A percentile compares a stretch with the other conserved stretches of the same genome.
phyloP scores from a whole-genome alignment of 108 stramenopile species.

The Mediolabrus comicus region DNA sequence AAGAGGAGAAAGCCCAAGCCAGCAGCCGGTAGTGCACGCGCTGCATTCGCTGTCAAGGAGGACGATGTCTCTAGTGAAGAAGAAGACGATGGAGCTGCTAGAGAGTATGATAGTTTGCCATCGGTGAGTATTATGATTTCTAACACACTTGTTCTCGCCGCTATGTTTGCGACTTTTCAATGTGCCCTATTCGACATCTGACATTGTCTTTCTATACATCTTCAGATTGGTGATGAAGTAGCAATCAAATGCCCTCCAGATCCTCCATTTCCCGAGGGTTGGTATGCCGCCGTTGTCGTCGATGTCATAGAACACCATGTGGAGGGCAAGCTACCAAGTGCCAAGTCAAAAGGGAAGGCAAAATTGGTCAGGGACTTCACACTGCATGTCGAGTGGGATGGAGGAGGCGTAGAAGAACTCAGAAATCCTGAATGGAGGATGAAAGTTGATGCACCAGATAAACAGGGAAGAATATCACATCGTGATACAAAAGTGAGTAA shows the following conservation, averaged over 20 bases:
- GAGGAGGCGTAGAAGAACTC: conserved; percentile 33
- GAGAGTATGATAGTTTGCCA: conserved; percentile 9
- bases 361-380: conserved; percentile 19
- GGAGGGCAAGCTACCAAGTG: conserved; percentile 6
- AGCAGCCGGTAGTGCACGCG: conserved; percentile 3
- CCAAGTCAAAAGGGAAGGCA: conserved; percentile 6
- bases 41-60: conserved; percentile 5
- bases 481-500: conserved; percentile 38
- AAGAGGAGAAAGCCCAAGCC: conserved; percentile 17
- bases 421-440: conserved; percentile 49
- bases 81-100: conserved; percentile 1
- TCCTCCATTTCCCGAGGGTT: conserved; percentile 40
- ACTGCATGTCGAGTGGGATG: conserved; percentile 40
- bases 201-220: neutral
- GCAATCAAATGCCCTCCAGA: conserved; percentile 41
- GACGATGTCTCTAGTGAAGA: conserved; percentile 10
- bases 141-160: neutral
- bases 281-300: conserved; percentile 36
- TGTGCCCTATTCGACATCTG: neutral
- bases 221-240: conserved; percentile 40
- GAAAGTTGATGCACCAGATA: conserved; percentile 48
- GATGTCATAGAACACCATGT: conserved; percentile 27
- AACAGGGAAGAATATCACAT: conserved; percentile 41
- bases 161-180: too few relatives aligned
- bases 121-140: conserved; percentile 3